Evolutionary conservation across 2,329 filamentous ascomycete genomes (phyloP).

Genomic region (Exophiala sp.): DNA sequence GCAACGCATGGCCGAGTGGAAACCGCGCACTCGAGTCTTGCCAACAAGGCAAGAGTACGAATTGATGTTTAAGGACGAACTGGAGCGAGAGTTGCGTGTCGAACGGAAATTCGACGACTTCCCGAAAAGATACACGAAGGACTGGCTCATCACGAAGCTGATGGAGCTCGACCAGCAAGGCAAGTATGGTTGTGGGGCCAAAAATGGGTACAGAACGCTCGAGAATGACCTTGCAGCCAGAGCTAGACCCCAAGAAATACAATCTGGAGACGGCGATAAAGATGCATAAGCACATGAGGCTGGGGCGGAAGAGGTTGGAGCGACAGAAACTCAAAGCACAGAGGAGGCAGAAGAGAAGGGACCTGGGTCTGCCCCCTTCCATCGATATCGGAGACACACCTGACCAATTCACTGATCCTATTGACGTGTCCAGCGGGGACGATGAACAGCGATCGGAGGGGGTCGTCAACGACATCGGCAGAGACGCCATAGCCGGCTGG

Average conservation of each 20-base stretch:
- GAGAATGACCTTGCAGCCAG: background rate
- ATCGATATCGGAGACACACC: background rate
- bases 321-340: background rate
- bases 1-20: constrained; percentile 1
- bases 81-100: constrained; percentile 11
- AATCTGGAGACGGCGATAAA: constrained; percentile 1
- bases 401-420: background rate
- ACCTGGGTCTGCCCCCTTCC: background rate
- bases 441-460: background rate
- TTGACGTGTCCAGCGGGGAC: background rate
- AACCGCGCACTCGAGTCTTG: background rate
- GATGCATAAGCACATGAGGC: background rate
- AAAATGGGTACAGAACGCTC: constrained; percentile 6
- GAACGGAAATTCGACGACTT: constrained; percentile 3
- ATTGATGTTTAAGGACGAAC: constrained; percentile 17
- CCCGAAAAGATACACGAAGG: constrained; percentile 1
- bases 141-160: constrained; percentile 7
- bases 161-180: constrained; percentile 12
- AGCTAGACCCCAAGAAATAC: constrained; percentile 1
- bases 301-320: background rate
- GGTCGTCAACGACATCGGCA: background rate
- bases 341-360: background rate
- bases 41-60: constrained; percentile 12
- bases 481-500: background rate
- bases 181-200: constrained; percentile 9